A percentile compares a stretch with the other conserved stretches of the same genome.
Evolutionary conservation across 2,329 filamentous ascomycete species (phyloP).

Genomic region (Hypoxylon sp.): DNA sequence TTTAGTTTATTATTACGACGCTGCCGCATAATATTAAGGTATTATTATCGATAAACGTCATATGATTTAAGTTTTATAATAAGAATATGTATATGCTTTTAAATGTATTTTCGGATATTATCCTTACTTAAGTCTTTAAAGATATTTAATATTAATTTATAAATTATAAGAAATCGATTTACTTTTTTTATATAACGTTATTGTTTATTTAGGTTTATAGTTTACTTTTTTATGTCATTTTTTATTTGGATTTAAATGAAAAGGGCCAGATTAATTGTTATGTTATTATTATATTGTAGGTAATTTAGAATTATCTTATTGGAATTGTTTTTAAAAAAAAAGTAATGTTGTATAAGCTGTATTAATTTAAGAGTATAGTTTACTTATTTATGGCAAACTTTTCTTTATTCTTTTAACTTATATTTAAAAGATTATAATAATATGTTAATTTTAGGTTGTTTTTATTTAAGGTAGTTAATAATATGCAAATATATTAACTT

Average conservation of each 20-base stretch:
- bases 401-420: not conserved
- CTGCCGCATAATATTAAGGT: not conserved
- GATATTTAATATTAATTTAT: not conserved
- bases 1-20: not conserved
- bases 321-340: not conserved
- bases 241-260: not conserved
- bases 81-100: not conserved
- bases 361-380: not conserved
- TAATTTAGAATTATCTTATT: not conserved
- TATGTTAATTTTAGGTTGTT: slow-evolving; percentile 1
- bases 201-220: not conserved
- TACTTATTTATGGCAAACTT: not conserved
- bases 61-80: not conserved
- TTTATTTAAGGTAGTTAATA: not conserved
- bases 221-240: slow-evolving; percentile 1
- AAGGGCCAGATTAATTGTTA: not conserved
- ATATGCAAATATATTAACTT: not conserved
- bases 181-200: not conserved
- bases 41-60: not conserved
- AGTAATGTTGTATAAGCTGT: not conserved
- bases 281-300: not conserved
- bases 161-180: not conserved
- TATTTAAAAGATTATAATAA: not conserved
- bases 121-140: not conserved
- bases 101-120: not conserved